Percentiles rank a stretch among this genome's conserved stretches.
These are phyloP conservation scores for Chaetomium olivaceum DNA, from an alignment of 2,329 filamentous ascomycete species.

Conservation along the genomic window DNA sequence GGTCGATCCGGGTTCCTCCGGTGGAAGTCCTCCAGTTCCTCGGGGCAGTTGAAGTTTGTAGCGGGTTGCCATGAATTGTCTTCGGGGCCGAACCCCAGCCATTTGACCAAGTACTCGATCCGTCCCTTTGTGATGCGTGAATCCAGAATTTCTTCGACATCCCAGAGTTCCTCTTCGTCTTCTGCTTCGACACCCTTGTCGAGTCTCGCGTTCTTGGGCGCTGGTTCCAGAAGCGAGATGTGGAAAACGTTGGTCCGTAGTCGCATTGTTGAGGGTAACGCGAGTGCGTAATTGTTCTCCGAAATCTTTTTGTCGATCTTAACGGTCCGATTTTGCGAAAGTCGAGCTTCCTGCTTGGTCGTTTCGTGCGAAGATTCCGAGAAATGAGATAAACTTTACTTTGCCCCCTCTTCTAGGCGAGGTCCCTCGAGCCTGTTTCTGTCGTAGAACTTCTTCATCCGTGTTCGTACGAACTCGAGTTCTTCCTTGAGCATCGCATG, in stretches of 20 bases:
- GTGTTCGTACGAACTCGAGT: background rate
- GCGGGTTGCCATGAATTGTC: conserved; percentile 8
- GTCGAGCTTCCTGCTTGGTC: background rate
- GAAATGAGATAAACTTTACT: background rate
- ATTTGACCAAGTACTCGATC: conserved; percentile 14
- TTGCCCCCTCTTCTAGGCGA: background rate
- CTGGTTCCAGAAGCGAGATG: conserved; percentile 20
- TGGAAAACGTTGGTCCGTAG: conserved; percentile 17
- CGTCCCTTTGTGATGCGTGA: background rate
- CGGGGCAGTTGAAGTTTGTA: too few relatives aligned
- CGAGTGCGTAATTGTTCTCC: conserved; percentile 10
- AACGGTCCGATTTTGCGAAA: background rate
- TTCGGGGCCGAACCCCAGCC: conserved; percentile 10
- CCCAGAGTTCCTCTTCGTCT: conserved; percentile 23
- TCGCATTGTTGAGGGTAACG: conserved; percentile 9
- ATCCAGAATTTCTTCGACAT: conserved; percentile 17
- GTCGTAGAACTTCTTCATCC: background rate
- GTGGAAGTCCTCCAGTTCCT: too few relatives aligned
- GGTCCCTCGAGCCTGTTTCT: background rate
- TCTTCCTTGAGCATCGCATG: background rate
- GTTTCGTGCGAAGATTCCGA: background rate
- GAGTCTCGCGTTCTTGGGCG: conserved; percentile 1
- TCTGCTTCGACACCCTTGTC: background rate
- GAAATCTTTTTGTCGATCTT: conserved; percentile 16
- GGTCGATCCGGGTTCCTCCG: too few relatives aligned